phyloP scores from a whole-genome alignment of 73 alveolate genomes.

The Paramecium octaurelia region DNA sequence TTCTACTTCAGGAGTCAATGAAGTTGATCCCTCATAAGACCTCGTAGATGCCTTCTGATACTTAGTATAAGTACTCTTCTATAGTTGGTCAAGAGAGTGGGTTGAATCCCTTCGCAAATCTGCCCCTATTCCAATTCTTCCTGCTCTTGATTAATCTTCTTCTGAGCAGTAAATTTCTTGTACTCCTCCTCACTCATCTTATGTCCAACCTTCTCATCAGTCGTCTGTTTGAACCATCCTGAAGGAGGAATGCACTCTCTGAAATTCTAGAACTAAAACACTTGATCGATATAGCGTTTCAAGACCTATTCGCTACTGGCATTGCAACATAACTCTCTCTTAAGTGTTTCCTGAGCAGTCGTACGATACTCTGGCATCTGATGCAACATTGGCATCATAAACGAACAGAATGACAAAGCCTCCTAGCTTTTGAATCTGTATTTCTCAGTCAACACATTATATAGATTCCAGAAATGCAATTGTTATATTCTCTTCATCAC shows the following conservation, averaged over 20 bases:
- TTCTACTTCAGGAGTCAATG: background rate
- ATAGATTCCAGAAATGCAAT: conserved; percentile 53
- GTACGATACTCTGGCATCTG: conserved; percentile 54
- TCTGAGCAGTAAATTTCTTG: background rate
- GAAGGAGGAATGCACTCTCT: background rate
- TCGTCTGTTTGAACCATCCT: background rate
- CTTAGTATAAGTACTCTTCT: background rate
- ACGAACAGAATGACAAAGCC: conserved; percentile 48
- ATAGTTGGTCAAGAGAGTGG: background rate
- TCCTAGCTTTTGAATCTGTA: conserved; percentile 43
- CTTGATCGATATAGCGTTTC: background rate
- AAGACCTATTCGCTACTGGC: background rate
- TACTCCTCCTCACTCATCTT: conserved; percentile 39
- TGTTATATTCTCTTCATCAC: conserved; percentile 43
- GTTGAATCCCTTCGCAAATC: background rate
- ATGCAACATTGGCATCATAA: conserved; percentile 61
- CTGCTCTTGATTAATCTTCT: background rate
- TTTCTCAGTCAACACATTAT: conserved; percentile 55
- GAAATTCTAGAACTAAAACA: background rate
- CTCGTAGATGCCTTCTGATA: conserved; percentile 12
- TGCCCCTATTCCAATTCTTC: background rate
- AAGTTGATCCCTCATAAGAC: conserved; percentile 20
- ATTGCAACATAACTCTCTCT: conserved; percentile 1
- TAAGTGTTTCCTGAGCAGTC: conserved; percentile 40
- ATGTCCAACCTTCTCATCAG: conserved; percentile 1